Base-by-base conservation (phyloP, 176 grass and related monocot species). In the Zoysia pacifica region DNA sequence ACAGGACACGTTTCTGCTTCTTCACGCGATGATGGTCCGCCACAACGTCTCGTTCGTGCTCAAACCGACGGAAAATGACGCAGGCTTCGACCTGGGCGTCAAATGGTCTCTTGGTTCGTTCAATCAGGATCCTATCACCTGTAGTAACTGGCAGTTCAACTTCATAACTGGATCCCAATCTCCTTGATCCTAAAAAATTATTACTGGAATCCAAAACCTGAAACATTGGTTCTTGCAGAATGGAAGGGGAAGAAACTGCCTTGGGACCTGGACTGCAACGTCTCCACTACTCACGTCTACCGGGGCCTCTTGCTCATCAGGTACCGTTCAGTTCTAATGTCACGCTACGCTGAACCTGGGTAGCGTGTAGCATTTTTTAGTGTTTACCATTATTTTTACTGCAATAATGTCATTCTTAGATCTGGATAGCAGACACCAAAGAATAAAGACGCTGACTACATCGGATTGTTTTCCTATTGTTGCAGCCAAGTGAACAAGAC, bases 21-120 rank as follows among this genome's bases (percentile, higher is more conserved):
- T 98, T 13, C 75, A 90, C 3, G 53, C 62, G 37, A 11, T 87
- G 51, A 85, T 98, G 90, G 15, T 89, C 14, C 65, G 45, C 45
- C 67, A 91, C 86, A 80, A 87, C 1, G 81, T 98, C 11, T 85
- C 82, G 3, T 76, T 98, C 59, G 74, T 90, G 77, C 77, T 94
- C 18, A 92, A 85, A 54, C 92, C 91, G 4, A 64, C 85, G 48
- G 20, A 45, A 7, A 65, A 85, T 16, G 78, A 82, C 52, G n/a
- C 77, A 36, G 87, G 90, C 61, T 82, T 97, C 42, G 90, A 92
- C 20, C 35, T 92, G n/a, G 92, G 90, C 41, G 1, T 94, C 51
- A 79, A 76, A 60, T 94, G 91, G 90, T 55, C 72, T 15, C 47
- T 89, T 87, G 88, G 88, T 87, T 67, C 61, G 67, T 79, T 38